Evolutionary conservation across 441 rosid genomes (phyloP).

Genomic region (Hura crepitans): DNA sequence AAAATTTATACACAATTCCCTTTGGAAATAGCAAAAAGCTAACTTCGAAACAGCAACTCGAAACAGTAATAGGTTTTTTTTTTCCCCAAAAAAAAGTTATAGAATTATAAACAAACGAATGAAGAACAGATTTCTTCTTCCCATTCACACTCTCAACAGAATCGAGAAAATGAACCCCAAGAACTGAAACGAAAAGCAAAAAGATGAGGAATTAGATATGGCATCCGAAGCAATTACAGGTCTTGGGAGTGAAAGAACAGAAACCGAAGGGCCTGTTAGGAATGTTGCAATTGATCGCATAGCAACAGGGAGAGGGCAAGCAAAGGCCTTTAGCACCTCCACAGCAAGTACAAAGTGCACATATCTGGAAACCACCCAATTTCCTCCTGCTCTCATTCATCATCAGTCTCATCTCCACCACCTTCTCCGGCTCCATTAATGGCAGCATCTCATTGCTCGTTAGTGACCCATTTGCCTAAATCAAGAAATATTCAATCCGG

Average conservation of each 20-base stretch:
- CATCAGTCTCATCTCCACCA: constrained; percentile 56
- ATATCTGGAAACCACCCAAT: constrained; percentile 80
- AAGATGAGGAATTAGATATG: constrained; percentile 45
- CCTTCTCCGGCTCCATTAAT: constrained; percentile 39
- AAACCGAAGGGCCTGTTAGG: constrained; percentile 94
- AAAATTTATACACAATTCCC: constrained; percentile 35
- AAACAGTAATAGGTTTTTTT: constrained; percentile 13
- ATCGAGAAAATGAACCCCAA: constrained; percentile 13
- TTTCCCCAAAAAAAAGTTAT: constrained; percentile 21
- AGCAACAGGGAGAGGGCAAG: constrained; percentile 91
- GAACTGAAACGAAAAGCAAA: constrained; percentile 16
- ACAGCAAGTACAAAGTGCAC: constrained; percentile 95
- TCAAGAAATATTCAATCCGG: constrained; percentile 27
- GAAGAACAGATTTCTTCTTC: constrained; percentile 46
- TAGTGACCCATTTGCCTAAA: constrained; percentile 53
- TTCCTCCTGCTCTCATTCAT: constrained; percentile 76
- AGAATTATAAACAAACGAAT: constrained; percentile 47
- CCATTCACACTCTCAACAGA: constrained; percentile 40
- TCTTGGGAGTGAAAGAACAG: constrained; percentile 92
- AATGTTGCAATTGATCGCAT: constrained; percentile 93
- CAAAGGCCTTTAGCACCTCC: constrained; percentile 82
- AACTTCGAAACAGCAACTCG: constrained; percentile 29
- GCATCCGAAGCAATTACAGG: constrained; percentile 96
- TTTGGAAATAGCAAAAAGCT: too few relatives aligned
- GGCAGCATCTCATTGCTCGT: constrained; percentile 45